Conservation (phyloP, 2,329 filamentous ascomycete species). For the Ceratocystis cubensis region DNA sequence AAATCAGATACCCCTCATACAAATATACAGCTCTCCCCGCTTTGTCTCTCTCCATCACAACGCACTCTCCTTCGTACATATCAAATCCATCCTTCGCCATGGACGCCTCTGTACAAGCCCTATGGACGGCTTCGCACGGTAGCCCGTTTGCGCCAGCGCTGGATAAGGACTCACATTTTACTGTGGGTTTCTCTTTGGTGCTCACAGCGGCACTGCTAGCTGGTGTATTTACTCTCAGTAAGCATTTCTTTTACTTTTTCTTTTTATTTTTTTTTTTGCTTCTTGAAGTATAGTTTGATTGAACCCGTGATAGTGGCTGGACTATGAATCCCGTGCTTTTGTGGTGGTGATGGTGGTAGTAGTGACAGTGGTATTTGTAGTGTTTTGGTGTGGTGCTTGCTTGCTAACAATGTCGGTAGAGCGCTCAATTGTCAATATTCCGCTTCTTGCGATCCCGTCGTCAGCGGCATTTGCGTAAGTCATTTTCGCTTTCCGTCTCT, state of each 20-base stretch:
- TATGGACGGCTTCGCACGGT: slow-evolving; percentile 87
- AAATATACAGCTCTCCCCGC: neutral
- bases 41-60: neutral
- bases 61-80: neutral
- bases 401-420: slow-evolving; percentile 39
- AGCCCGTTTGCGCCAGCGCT: slow-evolving; percentile 72
- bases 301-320: too few species aligned
- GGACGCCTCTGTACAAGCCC: slow-evolving; percentile 71
- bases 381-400: too few species aligned
- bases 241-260: slow-evolving; percentile 25
- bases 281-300: neutral
- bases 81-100: slow-evolving; percentile 31
- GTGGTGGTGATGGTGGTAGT: too few species aligned
- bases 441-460: slow-evolving; percentile 69
- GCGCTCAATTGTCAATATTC: slow-evolving; percentile 64
- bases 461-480: slow-evolving; percentile 82
- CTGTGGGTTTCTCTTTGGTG: slow-evolving; percentile 64
- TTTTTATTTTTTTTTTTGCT: neutral
- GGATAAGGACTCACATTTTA: slow-evolving; percentile 73
- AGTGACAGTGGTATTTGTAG: too few species aligned
- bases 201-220: slow-evolving; percentile 58
- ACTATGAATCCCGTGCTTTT: too few species aligned
- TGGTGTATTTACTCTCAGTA: slow-evolving; percentile 79
- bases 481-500: slow-evolving; percentile 1
- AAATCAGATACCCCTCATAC: slow-evolving; percentile 8